A percentile compares a stretch with the other conserved stretches of the same genome.
phyloP scores from a whole-genome alignment of 2,329 filamentous ascomycete species.

The Microdochium nivale region DNA sequence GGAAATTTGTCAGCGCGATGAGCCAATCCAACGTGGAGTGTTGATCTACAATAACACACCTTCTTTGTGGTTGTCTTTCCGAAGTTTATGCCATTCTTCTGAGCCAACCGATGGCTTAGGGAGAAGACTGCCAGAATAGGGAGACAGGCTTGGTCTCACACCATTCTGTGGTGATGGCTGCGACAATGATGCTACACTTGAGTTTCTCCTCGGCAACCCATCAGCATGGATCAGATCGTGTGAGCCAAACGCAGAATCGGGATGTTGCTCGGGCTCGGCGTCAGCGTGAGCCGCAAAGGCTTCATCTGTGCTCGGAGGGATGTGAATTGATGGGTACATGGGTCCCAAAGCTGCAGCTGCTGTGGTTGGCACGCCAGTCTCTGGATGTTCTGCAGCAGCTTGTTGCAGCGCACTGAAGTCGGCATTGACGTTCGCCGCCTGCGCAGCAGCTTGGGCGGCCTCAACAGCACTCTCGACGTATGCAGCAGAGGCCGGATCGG shows the following conservation, averaged over 20 bases:
- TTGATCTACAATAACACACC: slow-evolving; percentile 43
- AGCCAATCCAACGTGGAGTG: background rate
- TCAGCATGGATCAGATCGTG: slow-evolving; percentile 26
- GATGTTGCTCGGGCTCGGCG: slow-evolving; percentile 26
- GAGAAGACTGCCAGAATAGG: slow-evolving; percentile 31
- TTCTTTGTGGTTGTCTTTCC: slow-evolving; percentile 98
- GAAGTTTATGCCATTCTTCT: slow-evolving; percentile 95
- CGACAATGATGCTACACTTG: slow-evolving; percentile 13
- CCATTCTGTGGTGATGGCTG: slow-evolving; percentile 28
- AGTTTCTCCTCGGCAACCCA: slow-evolving; percentile 19
- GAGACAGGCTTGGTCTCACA: slow-evolving; percentile 20
- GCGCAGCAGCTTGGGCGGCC: slow-evolving; percentile 28
- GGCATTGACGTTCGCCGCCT: slow-evolving; percentile 33
- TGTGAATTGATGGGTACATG: slow-evolving; percentile 52
- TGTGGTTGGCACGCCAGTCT: slow-evolving; percentile 47
- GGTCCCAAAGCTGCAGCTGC: slow-evolving; percentile 48
- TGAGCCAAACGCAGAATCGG: slow-evolving; percentile 21
- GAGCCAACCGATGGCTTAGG: slow-evolving; percentile 87
- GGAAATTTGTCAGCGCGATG: slow-evolving; percentile 5
- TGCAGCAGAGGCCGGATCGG: slow-evolving; percentile 34
- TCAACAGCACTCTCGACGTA: slow-evolving; percentile 49
- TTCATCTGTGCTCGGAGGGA: slow-evolving; percentile 49
- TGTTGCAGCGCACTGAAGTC: slow-evolving; percentile 50
- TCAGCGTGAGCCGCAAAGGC: slow-evolving; percentile 47
- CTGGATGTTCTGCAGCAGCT: slow-evolving; percentile 37